These are phyloP conservation scores for Trichophyton rubrum DNA, from an alignment of 2,329 filamentous ascomycete species.

Conservation along the genomic window DNA sequence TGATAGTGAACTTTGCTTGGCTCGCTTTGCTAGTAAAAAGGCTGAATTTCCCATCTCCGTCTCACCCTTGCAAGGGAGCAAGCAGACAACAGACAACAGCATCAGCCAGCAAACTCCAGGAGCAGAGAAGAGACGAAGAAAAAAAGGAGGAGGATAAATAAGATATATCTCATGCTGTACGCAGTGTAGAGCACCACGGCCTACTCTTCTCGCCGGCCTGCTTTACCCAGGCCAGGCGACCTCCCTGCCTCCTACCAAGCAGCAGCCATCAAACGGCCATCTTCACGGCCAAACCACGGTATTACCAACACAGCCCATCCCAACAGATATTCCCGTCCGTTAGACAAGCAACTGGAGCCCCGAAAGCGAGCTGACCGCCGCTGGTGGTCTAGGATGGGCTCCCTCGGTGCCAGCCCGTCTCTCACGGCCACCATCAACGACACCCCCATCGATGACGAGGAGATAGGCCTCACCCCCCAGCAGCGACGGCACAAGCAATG, in stretches of 20 bases:
- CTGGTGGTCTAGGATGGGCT: slow-evolving; percentile 3
- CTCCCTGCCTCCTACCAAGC: background rate
- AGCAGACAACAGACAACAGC: no score
- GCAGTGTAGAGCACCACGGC: no score
- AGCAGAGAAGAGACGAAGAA: no score
- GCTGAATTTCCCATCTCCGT: no score
- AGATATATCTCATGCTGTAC: no score
- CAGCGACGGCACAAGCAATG: slow-evolving; percentile 51
- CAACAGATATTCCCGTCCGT: no score
- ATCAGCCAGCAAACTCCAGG: no score
- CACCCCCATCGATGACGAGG: slow-evolving; percentile 71
- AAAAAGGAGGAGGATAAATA: no score
- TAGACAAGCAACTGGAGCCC: background rate
- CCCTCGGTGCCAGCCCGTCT: background rate
- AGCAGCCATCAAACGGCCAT: background rate
- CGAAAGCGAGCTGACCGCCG: background rate
- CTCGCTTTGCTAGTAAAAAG: no score
- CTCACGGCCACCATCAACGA: slow-evolving; percentile 39
- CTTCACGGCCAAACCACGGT: background rate
- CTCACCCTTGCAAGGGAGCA: no score
- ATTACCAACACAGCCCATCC: background rate
- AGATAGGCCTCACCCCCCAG: slow-evolving; percentile 67
- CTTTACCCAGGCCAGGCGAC: background rate
- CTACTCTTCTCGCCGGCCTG: no score
- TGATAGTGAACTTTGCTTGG: no score